phyloP scores from a whole-genome alignment of 352 stramenopile species.

The Pythium folliculosum region DNA sequence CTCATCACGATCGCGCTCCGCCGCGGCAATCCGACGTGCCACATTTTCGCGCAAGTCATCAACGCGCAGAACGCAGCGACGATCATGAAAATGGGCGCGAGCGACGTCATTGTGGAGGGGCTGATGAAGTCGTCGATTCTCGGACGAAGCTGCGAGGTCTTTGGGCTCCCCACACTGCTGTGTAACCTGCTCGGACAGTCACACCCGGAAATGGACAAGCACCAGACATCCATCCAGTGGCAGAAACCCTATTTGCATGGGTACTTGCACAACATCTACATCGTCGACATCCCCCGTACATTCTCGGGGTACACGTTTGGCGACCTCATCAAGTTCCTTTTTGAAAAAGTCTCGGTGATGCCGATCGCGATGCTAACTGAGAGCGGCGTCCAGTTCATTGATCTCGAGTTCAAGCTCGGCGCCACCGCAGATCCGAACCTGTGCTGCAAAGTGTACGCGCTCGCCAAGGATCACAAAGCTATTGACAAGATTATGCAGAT shows the following conservation, averaged over 20 bases:
- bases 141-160: constrained; percentile 64
- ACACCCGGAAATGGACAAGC: constrained; percentile 52
- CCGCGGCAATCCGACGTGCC: constrained; percentile 63
- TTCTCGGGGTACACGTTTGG: constrained; percentile 82
- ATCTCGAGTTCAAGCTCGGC: constrained; percentile 81
- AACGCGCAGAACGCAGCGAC: constrained; percentile 61
- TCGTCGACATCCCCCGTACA: constrained; percentile 76
- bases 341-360: constrained; percentile 70
- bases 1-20: constrained; percentile 78
- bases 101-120: constrained; percentile 66
- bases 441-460: constrained; percentile 80
- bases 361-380: constrained; percentile 68
- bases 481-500: constrained; percentile 66
- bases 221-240: constrained; percentile 58
- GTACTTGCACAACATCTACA: constrained; percentile 70
- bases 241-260: constrained; percentile 71
- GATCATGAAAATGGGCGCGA: constrained; percentile 76
- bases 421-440: constrained; percentile 70
- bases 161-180: constrained; percentile 65
- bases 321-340: constrained; percentile 78
- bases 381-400: constrained; percentile 63
- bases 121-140: constrained; percentile 78
- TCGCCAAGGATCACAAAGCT: constrained; percentile 55
- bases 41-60: constrained; percentile 81
- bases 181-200: constrained; percentile 64